A percentile compares a stretch with the other conserved stretches of the same genome.
Conservation (phyloP, 1,284 basidiomycete species). For the Sutorius eximius region DNA sequence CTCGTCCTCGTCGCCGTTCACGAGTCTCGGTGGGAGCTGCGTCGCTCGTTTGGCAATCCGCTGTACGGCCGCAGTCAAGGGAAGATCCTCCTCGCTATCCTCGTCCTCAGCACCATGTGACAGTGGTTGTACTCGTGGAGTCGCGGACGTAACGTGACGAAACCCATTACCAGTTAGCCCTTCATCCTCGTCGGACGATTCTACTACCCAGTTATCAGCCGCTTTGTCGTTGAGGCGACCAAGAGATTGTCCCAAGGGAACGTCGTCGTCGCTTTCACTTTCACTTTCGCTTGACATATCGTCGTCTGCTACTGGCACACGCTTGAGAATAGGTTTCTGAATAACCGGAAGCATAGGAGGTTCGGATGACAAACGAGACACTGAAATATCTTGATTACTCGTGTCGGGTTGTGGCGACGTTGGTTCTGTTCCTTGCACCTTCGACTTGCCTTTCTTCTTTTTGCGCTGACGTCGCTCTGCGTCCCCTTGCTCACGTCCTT, state of each 20-base stretch:
- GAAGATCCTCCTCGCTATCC: slow-evolving; percentile 75
- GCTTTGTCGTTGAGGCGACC: slow-evolving; percentile 30
- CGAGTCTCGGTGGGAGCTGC: slow-evolving; percentile 17
- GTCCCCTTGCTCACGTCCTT: slow-evolving; percentile 44
- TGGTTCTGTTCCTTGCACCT: slow-evolving; percentile 44
- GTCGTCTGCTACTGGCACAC: slow-evolving; percentile 47
- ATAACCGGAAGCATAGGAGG: slow-evolving; percentile 60
- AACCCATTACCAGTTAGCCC: slow-evolving; percentile 56
- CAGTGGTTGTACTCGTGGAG: slow-evolving; percentile 13
- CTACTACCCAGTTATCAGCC: slow-evolving; percentile 54
- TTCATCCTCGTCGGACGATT: slow-evolving; percentile 57
- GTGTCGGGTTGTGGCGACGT: slow-evolving; percentile 9
- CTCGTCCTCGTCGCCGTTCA: slow-evolving; percentile 32
- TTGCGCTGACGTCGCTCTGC: slow-evolving; percentile 41
- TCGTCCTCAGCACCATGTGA: slow-evolving; percentile 33
- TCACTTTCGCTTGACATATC: slow-evolving; percentile 51
- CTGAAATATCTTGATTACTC: slow-evolving; percentile 13
- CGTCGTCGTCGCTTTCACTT: slow-evolving; percentile 46
- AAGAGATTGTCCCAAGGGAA: slow-evolving; percentile 27
- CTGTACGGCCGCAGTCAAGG: slow-evolving; percentile 59
- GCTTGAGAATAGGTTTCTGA: slow-evolving; percentile 44
- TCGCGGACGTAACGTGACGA: slow-evolving; percentile 36
- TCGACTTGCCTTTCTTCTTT: slow-evolving; percentile 45
- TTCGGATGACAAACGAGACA: slow-evolving; percentile 40
- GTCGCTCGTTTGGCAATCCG: slow-evolving; percentile 30